Base-by-base conservation (phyloP, 108 stramenopile genomes). In the Seminavis robusta region DNA sequence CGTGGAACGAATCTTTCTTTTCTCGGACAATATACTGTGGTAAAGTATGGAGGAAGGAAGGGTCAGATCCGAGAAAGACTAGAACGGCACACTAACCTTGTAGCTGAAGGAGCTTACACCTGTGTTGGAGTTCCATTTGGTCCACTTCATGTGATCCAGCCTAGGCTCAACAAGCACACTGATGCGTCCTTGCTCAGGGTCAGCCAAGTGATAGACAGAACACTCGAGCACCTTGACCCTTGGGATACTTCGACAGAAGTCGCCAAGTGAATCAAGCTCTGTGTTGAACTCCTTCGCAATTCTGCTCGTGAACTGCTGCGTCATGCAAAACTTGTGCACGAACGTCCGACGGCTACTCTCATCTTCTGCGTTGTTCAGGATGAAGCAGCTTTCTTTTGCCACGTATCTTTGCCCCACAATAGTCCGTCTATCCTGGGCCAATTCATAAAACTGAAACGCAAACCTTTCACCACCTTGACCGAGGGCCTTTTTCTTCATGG, bases 51-150 rank as follows among this genome's bases (percentile, higher is more conserved):
- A n/a, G n/a, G n/a, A n/a, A n/a, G n/a, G n/a, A n/a, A n/a, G n/a
- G n/a, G n/a, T n/a, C n/a, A n/a, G n/a, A n/a, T n/a, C n/a, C n/a
- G n/a, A n/a, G n/a, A n/a, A n/a, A n/a, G n/a, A n/a, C n/a, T n/a
- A n/a, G n/a, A n/a, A n/a, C n/a, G n/a, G n/a, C n/a, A n/a, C n/a
- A n/a, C n/a, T n/a, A n/a, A n/a, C n/a, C n/a, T n/a, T n/a, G n/a
- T n/a, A n/a, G n/a, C n/a, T n/a, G n/a, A n/a, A n/a, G n/a, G n/a
- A n/a, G n/a, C n/a, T n/a, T n/a, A n/a, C 63, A 24, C 64, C 58
- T 38, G 63, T 49, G 28, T 73, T 73, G 10, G 37, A 58, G 36
- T 73, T 73, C 46, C 62, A 73, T 47, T 69, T 73, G 16, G 33
- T 50, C 30, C 56, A 72, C 5, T 61, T 64, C 15, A 37, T 28